Conservation (phyloP, 805 yeast species). For the Saccharomycopsis amapae region DNA sequence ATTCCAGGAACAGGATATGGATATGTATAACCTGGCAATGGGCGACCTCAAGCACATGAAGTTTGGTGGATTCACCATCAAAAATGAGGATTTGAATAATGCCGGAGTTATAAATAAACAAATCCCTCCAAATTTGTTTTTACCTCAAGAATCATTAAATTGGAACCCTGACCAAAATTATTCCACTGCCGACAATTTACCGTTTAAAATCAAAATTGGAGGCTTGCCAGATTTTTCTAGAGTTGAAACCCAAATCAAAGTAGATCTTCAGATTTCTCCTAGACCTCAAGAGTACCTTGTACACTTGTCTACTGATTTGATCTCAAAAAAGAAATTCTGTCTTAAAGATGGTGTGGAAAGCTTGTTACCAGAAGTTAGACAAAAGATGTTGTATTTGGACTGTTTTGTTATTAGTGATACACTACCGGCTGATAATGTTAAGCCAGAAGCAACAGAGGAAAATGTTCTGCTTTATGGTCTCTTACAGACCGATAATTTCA, state of each 20-base stretch:
- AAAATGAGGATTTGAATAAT: slow-evolving; percentile 4
- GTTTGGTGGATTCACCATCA: slow-evolving; percentile 10
- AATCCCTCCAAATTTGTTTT: slow-evolving; percentile 11
- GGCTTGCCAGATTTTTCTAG: slow-evolving; percentile 77
- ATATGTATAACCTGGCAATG: slow-evolving; percentile 6
- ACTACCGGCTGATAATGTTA: not conserved
- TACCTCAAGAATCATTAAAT: slow-evolving; percentile 14
- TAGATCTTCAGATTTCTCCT: slow-evolving; percentile 61
- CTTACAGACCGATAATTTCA: slow-evolving; percentile 19
- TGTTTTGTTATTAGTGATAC: slow-evolving; percentile 59
- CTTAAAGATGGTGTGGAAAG: slow-evolving; percentile 30
- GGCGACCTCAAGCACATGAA: slow-evolving; percentile 10
- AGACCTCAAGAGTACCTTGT: slow-evolving; percentile 67
- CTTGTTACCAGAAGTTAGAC: slow-evolving; percentile 35
- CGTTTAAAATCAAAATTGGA: slow-evolving; percentile 44
- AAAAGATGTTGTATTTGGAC: slow-evolving; percentile 60
- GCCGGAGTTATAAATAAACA: slow-evolving; percentile 2
- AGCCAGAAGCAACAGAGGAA: not conserved
- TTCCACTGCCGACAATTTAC: slow-evolving; percentile 23
- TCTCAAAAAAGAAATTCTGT: slow-evolving; percentile 27
- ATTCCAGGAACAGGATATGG: no score
- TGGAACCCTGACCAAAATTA: slow-evolving; percentile 18
- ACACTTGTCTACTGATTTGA: slow-evolving; percentile 54
- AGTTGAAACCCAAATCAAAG: slow-evolving; percentile 92
- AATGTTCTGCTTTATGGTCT: slow-evolving; percentile 9